Conservation (phyloP, 208 protist genomes). For the Wallacemonas sp. region DNA sequence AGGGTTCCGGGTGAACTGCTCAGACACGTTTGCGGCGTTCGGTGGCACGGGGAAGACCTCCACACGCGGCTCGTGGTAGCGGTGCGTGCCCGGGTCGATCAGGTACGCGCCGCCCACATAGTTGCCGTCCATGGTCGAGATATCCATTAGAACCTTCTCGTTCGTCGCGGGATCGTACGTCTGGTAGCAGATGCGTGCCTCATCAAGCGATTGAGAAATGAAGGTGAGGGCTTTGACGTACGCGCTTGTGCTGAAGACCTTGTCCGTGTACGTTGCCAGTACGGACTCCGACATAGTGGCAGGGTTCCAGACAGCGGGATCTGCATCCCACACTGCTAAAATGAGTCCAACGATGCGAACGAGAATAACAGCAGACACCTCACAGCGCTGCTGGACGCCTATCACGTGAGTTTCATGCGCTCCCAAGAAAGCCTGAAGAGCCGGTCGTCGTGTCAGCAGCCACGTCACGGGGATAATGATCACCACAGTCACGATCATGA, state of each 20-base stretch:
- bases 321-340: neutral
- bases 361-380: neutral
- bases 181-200: neutral
- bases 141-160: neutral
- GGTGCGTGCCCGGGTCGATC: neutral
- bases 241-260: neutral
- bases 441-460: neutral
- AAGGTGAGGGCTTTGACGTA: neutral
- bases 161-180: neutral
- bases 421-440: neutral
- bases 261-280: conserved; percentile 5
- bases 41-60: neutral
- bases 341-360: neutral
- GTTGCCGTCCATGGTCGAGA: neutral
- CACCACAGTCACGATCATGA: neutral
- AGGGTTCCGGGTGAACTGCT: neutral
- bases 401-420: neutral
- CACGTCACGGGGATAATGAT: neutral
- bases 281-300: conserved; percentile 4
- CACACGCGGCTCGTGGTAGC: neutral
- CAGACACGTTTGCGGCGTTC: neutral
- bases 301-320: neutral
- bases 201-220: neutral
- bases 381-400: neutral
- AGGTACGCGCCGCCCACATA: conserved; percentile 7